Evolutionary conservation across 2,329 filamentous ascomycete species (phyloP).

Genomic region (Fulvia fulva): DNA sequence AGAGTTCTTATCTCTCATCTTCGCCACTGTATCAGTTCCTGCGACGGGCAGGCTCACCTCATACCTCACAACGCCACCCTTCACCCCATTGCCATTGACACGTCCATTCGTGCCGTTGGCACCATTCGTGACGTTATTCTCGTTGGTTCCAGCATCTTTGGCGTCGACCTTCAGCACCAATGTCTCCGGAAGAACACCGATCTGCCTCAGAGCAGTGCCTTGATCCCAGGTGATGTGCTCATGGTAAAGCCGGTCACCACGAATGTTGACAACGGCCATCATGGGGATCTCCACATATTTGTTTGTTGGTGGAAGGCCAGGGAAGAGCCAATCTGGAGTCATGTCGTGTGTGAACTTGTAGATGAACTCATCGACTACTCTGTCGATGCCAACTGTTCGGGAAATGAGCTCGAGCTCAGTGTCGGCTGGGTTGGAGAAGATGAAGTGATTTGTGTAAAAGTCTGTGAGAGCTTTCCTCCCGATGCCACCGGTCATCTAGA

Average conservation of each 20-base stretch:
- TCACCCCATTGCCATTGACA: constrained; percentile 9
- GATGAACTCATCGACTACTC: constrained; percentile 68
- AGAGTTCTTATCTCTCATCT: constrained; percentile 49
- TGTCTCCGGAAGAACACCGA: constrained; percentile 62
- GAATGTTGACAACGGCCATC: constrained; percentile 62
- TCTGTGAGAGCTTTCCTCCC: constrained; percentile 58
- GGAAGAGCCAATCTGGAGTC: constrained; percentile 67
- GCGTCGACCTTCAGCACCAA: constrained; percentile 55
- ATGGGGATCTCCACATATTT: constrained; percentile 57
- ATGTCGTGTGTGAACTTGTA: constrained; percentile 61
- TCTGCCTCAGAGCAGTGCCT: constrained; percentile 57
- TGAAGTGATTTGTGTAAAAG: constrained; percentile 72
- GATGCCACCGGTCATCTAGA: constrained; percentile 58
- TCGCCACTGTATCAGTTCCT: constrained; percentile 52
- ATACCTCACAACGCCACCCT: constrained; percentile 39
- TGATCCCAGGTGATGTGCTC: constrained; percentile 72
- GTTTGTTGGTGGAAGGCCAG: constrained; percentile 57
- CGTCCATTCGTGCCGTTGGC: constrained; percentile 10
- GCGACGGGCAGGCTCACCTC: constrained; percentile 61
- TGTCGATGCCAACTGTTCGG: constrained; percentile 66
- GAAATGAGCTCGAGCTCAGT: constrained; percentile 65
- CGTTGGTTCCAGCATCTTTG: neutral
- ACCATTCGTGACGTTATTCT: constrained; percentile 7
- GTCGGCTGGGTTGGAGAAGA: constrained; percentile 67
- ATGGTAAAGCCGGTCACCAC: constrained; percentile 64